Evolutionary conservation across 1,284 basidiomycete genomes (phyloP).

Genomic region (Farysia itapuensis): DNA sequence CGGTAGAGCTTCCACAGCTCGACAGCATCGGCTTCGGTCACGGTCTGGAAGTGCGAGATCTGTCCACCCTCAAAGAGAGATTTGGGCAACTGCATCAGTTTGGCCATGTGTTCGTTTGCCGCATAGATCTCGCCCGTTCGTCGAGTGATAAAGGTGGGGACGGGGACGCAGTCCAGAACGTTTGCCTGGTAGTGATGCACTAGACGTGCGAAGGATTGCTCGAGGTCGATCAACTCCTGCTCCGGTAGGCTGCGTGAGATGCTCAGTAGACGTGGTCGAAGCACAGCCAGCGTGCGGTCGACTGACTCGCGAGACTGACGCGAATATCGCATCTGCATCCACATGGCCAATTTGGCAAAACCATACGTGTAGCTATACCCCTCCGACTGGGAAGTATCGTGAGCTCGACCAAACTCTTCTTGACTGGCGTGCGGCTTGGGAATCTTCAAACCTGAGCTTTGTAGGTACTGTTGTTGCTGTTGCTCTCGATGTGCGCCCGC

Average conservation of each 20-base stretch:
- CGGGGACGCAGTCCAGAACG: conserved; percentile 23
- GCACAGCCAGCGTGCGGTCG: conserved; percentile 11
- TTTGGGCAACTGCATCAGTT: conserved; percentile 19
- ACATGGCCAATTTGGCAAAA: conserved; percentile 35
- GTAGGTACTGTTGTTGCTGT: background rate
- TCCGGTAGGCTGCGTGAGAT: conserved; percentile 22
- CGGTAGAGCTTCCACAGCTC: conserved; percentile 15
- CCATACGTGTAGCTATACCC: conserved; percentile 38
- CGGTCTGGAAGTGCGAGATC: conserved; percentile 33
- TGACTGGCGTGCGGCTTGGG: conserved; percentile 24
- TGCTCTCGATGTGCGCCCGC: background rate
- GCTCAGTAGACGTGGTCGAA: conserved; percentile 29
- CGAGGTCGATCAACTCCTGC: conserved; percentile 25
- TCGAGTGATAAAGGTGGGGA: conserved; percentile 21
- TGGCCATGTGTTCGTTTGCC: conserved; percentile 19
- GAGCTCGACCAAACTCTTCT: conserved; percentile 24
- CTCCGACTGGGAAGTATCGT: conserved; percentile 18
- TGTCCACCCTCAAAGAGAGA: conserved; percentile 27
- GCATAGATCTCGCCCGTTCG: conserved; percentile 40
- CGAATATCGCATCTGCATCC: conserved; percentile 35
- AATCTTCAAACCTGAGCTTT: background rate
- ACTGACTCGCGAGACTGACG: conserved; percentile 21
- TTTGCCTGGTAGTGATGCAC: conserved; percentile 27
- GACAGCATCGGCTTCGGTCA: conserved; percentile 19
- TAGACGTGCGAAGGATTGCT: conserved; percentile 20